Base-by-base conservation (phyloP, 2,329 filamentous ascomycete genomes). In the Raffaelea arxii region DNA sequence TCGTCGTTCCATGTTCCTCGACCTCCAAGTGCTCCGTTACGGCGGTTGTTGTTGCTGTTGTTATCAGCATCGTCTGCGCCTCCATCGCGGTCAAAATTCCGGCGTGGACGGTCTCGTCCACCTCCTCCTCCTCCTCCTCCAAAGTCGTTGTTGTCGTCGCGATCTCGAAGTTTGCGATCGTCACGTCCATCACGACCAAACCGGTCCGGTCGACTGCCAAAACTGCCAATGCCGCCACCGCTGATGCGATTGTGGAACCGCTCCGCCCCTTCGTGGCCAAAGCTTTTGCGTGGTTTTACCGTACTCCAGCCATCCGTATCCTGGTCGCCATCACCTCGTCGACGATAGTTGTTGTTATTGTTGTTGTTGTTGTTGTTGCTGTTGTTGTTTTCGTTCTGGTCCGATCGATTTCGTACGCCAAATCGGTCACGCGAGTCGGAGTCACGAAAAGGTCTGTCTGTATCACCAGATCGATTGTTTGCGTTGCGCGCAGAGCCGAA, bases 301-400 rank as follows among this genome's bases (percentile, higher is more conserved):
- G 74, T 81, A 54, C 77, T 86, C 85, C 84, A 88, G 43, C 83
- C 82, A 46, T 89, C 84, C 51, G 69, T 74, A 46, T 86, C 83
- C 50, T 72, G 70, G 35, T 81, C 78, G 40, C 64, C 68, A 41
- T 75, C 73, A 22, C 67, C 69, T 27, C 76, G 77, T 46, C 75
- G 71, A 35, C 77, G 72, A 48, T 75, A 64, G 39, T 64, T 68
- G 51, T 62, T 68, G 50, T 63, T 66, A 35, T 68, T 65, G 36
- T 59, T 59, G 32, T 78, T 73, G 44, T 72, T 71, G 44, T 68
- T 62, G 49, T 75, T 67, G 23, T 77, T 67, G 40, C 59, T 61
- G 48, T 50, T 59, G 49, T 51, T 55, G 19, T 80, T 77, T 19
- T 48, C 52, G 21, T 45, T 23, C 2, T 42, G 35, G 24, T 52